Base-by-base conservation (phyloP, 805 yeast genomes). In the Suhomyces sp. region DNA sequence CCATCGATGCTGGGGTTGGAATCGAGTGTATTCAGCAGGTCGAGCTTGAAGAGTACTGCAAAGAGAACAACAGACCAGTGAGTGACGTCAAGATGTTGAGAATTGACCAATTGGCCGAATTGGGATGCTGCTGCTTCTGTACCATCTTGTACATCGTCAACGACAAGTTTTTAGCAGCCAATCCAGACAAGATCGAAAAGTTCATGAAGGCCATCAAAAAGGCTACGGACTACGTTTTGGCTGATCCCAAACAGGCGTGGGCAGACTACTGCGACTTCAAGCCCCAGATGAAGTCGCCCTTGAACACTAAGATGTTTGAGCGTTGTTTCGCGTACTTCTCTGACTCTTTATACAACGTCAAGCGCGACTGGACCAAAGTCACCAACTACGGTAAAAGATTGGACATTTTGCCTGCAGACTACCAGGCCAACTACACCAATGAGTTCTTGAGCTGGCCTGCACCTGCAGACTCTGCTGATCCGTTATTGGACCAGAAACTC, bases 121-220 rank as follows among this genome's bases (percentile, higher is more conserved):
- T 80, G 51, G 85, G 85, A 13, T 80, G 85, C 63, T 80, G 85
- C 63, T 80, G 85, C 59, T 80, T 80, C 78, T 80, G 85, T 59
- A 77, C 84, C 45, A 77, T 80, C 54, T 70, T 80, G 60, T 80
- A 79, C 74, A 81, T 80, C 58, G 73, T 71, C 58, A 81, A 81
- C 62, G 85, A 81, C 59, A 65, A 71, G 42, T 81, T 80, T 63
- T 69, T 81, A 60, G 70, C 67, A 10, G 67, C 64, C 47, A 76
- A 80, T 63, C 81, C 80, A 17, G 79, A 72, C 42, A 76, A 78
- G 62, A 76, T 79, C 46, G 64, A 54, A 46, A 71, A 67, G 55
- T 75, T 80, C 65, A 60, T 80, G 74, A 69, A 54, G 19, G 84
- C 84, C 9, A 65, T 78, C 57, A 81, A 79, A 65, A 72, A 64